Conservation (phyloP, 73 alveolate species). For the Symbiodinium natans region DNA sequence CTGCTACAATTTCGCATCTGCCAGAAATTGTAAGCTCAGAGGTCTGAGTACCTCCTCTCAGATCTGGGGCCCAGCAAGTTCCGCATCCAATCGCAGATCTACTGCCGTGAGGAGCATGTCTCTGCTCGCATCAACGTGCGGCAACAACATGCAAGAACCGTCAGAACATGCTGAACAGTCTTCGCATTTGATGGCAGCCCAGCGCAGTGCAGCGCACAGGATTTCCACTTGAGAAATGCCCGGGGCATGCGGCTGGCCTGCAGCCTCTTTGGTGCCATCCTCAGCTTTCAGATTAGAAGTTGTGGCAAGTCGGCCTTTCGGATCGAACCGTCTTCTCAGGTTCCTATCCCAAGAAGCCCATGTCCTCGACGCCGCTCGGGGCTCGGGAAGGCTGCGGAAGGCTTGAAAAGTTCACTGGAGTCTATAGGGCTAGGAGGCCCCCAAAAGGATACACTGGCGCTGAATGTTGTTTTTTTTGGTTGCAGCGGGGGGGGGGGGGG, state of each 20-base stretch:
- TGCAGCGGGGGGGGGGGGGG: background rate
- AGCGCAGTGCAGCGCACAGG: background rate
- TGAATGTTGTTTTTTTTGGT: too few species aligned
- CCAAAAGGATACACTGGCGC: too few species aligned
- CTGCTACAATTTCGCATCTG: background rate
- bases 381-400: too few species aligned
- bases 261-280: slow-evolving; percentile 32
- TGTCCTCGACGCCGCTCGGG: slow-evolving; percentile 1
- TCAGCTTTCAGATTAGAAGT: background rate
- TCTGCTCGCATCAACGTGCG: background rate
- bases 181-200: background rate
- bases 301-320: background rate
- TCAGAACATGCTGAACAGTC: background rate
- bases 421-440: too few species aligned
- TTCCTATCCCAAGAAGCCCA: background rate
- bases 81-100: slow-evolving; percentile 64
- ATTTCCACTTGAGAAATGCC: slow-evolving; percentile 48
- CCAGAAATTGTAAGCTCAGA: background rate
- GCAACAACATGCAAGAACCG: background rate
- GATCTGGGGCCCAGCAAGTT: slow-evolving; percentile 82
- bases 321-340: background rate
- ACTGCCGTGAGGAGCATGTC: slow-evolving; percentile 47
- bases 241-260: slow-evolving; percentile 82
- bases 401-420: too few species aligned
- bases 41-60: slow-evolving; percentile 89